A percentile compares a stretch with the other conserved stretches of the same genome.
Evolutionary conservation across 192 early-diverging fungal genomes (phyloP).

Genomic region (Podila clonocystis): DNA sequence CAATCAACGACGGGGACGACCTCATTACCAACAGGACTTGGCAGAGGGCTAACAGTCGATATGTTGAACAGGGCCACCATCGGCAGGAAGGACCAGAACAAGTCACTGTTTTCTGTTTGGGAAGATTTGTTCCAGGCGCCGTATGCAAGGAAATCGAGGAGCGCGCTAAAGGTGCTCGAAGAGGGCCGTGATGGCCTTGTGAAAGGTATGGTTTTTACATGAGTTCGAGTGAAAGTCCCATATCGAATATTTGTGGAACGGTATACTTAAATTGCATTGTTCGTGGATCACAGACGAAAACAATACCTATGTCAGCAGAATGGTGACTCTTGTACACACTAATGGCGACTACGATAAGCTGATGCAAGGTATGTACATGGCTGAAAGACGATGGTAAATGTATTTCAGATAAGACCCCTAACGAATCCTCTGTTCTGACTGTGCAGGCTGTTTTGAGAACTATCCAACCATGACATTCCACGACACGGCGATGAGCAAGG

Average conservation of each 20-base stretch:
- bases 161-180: slow-evolving; percentile 35
- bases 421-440: background rate
- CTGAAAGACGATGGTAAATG: background rate
- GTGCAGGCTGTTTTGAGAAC: slow-evolving; percentile 89
- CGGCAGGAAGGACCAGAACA: slow-evolving; percentile 84
- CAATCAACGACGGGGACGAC: background rate
- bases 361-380: slow-evolving; percentile 74
- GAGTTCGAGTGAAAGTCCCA: background rate
- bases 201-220: slow-evolving; percentile 10
- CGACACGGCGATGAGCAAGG: slow-evolving; percentile 74
- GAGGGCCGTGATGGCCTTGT: slow-evolving; percentile 41
- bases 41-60: slow-evolving; percentile 55
- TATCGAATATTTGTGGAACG: background rate
- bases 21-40: background rate
- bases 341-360: slow-evolving; percentile 91
- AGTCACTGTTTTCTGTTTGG: slow-evolving; percentile 85
- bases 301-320: slow-evolving; percentile 60
- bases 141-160: slow-evolving; percentile 34
- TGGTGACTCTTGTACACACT: slow-evolving; percentile 60
- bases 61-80: slow-evolving; percentile 56
- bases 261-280: slow-evolving; percentile 4
- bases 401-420: background rate
- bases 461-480: slow-evolving; percentile 84
- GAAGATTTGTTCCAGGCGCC: slow-evolving; percentile 77
- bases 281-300: slow-evolving; percentile 31